Evolutionary conservation across 768 basidiomycete species (phyloP).

Genomic region (Thelephora aurantiotincta): DNA sequence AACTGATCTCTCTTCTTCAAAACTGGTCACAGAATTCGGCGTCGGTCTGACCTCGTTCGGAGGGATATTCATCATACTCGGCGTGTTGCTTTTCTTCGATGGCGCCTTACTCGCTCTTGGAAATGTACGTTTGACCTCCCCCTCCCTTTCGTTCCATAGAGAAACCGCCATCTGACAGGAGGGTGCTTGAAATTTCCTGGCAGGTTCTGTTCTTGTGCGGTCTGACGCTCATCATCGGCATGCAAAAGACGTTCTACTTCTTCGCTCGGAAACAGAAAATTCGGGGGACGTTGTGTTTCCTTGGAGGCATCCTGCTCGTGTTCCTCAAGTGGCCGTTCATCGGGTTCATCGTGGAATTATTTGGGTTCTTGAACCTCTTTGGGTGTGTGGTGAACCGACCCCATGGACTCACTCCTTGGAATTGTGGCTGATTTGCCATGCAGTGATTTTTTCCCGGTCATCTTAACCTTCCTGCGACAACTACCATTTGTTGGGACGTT

Average conservation of each 20-base stretch:
- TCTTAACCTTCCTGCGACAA: conserved; percentile 92
- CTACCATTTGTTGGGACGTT: conserved; percentile 83
- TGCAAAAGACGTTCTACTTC: conserved; percentile 95
- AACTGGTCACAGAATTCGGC: conserved; percentile 66
- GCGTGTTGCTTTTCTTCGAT: conserved; percentile 94
- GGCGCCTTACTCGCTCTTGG: conserved; percentile 92
- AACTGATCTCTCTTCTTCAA: neutral
- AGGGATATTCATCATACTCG: conserved; percentile 89
- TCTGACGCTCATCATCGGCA: conserved; percentile 92
- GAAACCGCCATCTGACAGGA: neutral
- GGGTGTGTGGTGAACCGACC: conserved; percentile 41
- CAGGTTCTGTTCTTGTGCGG: conserved; percentile 92
- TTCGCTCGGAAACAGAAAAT: conserved; percentile 93
- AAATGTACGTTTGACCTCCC: conserved; percentile 47
- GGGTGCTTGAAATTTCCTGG: too few species aligned
- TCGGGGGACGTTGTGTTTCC: conserved; percentile 77
- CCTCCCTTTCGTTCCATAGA: neutral
- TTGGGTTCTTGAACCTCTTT: conserved; percentile 95
- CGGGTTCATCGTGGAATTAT: conserved; percentile 86
- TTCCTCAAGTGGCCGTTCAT: conserved; percentile 93
- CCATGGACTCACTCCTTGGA: neutral
- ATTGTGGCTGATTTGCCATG: neutral
- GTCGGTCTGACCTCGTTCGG: conserved; percentile 96
- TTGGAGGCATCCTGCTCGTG: conserved; percentile 83
- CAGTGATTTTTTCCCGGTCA: conserved; percentile 98